A percentile compares a stretch with the other conserved stretches of the same genome.
These are phyloP conservation scores for Closterium sp. DNA, from an alignment of 139 green algal species.

Conservation along the genomic window DNA sequence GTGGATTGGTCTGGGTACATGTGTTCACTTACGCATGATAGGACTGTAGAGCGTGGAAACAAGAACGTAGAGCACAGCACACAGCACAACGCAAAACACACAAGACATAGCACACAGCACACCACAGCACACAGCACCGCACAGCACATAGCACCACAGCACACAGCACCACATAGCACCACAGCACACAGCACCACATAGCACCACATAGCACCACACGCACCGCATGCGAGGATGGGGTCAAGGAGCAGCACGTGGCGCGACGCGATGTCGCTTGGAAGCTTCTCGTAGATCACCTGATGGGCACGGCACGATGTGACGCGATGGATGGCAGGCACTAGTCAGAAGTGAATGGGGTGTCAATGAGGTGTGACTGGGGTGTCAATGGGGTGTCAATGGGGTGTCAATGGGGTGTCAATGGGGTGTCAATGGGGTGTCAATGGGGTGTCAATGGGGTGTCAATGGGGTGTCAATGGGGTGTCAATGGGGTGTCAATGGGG, in stretches of 20 bases:
- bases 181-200: neutral
- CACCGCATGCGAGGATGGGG: conserved; percentile 83
- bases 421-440: no score
- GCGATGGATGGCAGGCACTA: neutral
- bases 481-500: no score
- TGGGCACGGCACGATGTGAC: neutral
- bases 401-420: no score
- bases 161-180: neutral
- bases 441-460: no score
- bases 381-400: no score
- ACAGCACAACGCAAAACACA: neutral
- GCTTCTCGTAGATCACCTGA: conserved; percentile 91
- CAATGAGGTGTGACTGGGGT: no score
- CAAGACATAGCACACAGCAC: conserved; percentile 56
- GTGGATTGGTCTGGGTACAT: no score
- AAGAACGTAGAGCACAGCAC: no score
- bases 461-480: no score
- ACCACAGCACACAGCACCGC: neutral
- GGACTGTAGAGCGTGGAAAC: no score
- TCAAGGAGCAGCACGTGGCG: conserved; percentile 93
- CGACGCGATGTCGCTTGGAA: conserved; percentile 89
- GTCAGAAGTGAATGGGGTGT: no score
- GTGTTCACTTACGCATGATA: no score
- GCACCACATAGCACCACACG: neutral
- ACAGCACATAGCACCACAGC: neutral